These are phyloP conservation scores for Rhododendron griersonianum DNA, from an alignment of 148 eudicot genomes.

Conservation along the genomic window DNA sequence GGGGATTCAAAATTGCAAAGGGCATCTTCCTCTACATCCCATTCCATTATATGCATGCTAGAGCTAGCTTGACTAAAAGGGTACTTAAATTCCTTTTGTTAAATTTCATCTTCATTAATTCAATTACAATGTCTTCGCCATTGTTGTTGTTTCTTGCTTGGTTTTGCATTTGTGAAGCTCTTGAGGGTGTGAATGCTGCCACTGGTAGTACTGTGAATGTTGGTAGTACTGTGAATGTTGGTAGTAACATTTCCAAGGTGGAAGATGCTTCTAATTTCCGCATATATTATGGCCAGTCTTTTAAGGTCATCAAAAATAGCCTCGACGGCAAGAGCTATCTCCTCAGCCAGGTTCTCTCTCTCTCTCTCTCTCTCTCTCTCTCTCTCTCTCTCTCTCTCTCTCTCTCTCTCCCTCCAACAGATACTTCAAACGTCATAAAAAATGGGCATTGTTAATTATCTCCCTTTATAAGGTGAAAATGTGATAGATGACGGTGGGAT, in stretches of 20 bases:
- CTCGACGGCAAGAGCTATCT: constrained; percentile 75
- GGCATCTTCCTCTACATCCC: no score
- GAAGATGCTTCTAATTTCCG: constrained; percentile 71
- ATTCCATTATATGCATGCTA: not conserved
- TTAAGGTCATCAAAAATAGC: constrained; percentile 83
- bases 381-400: not conserved
- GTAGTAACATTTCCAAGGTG: constrained; percentile 54
- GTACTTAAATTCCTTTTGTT: not conserved
- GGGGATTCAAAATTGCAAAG: not conserved
- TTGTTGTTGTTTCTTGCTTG: not conserved
- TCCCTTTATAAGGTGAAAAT: not conserved
- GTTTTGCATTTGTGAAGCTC: not conserved
- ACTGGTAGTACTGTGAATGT: constrained; percentile 1
- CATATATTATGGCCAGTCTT: constrained; percentile 85
- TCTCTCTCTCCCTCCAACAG: not conserved
- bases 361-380: not conserved
- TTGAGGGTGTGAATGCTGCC: constrained; percentile 3
- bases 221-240: constrained; percentile 29
- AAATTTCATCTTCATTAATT: not conserved
- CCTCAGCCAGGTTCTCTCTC: constrained; percentile 55
- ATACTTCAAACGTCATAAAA: not conserved
- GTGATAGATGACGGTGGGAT: not conserved
- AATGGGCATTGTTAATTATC: not conserved
- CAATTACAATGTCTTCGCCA: not conserved
- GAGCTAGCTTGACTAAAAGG: not conserved